These are phyloP conservation scores for Starmerella stigmatis DNA, from an alignment of 805 yeast species.

Conservation along the genomic window DNA sequence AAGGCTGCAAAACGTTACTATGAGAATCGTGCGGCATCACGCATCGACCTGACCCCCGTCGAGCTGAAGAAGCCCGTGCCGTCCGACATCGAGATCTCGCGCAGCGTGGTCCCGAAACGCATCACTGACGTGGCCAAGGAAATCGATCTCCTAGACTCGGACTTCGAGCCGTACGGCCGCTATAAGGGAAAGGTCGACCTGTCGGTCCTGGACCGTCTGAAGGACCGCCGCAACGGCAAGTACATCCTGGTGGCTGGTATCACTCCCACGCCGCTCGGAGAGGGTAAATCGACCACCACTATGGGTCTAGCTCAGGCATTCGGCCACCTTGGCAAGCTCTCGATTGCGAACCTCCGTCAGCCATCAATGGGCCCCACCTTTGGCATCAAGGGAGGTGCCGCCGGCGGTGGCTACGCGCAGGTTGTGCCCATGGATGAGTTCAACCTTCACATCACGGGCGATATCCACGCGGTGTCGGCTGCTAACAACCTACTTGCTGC, in stretches of 20 bases:
- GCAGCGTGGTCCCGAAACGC: conserved; percentile 78
- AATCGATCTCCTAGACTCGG: conserved; percentile 64
- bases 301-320: conserved; percentile 91
- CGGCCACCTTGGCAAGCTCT: conserved; percentile 69
- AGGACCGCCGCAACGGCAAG: conserved; percentile 59
- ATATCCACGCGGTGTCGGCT: conserved; percentile 89
- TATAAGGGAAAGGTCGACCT: conserved; percentile 83
- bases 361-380: conserved; percentile 99
- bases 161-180: conserved; percentile 82
- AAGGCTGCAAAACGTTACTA: conserved; percentile 61
- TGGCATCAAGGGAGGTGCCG: conserved; percentile 99
- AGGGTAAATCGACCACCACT: conserved; percentile 94
- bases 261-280: conserved; percentile 97
- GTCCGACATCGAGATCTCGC: conserved; percentile 78
- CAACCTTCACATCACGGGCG: conserved; percentile 96
- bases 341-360: conserved; percentile 92
- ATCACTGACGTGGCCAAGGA: conserved; percentile 68
- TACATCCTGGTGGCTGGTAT: conserved; percentile 91
- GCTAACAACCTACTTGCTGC: conserved; percentile 93
- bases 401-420: conserved; percentile 97
- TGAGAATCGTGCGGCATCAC: conserved; percentile 37
- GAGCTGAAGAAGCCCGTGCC: conserved; percentile 62
- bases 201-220: conserved; percentile 57
- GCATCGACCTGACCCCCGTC: conserved; percentile 47
- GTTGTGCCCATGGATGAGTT: conserved; percentile 99